Evolutionary conservation across 345 rosid species (phyloP).

Genomic region (Cardamine occulta): DNA sequence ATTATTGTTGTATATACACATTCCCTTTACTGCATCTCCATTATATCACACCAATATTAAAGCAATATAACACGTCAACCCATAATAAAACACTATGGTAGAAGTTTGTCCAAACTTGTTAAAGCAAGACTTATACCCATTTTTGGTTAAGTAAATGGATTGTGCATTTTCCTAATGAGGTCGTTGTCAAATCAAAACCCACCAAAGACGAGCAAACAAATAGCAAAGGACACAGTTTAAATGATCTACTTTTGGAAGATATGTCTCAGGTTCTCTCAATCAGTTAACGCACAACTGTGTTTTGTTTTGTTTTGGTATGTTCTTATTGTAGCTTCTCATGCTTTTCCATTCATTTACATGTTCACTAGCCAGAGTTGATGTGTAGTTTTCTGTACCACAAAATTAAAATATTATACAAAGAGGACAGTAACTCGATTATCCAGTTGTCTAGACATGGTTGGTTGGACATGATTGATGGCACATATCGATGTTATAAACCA

Average conservation of each 20-base stretch:
- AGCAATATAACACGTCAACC: neutral
- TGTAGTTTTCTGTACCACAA: constrained; percentile 35
- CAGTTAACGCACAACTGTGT: constrained; percentile 21
- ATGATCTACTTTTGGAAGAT: constrained; percentile 13
- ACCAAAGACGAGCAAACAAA: constrained; percentile 35
- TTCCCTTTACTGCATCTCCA: constrained; percentile 5
- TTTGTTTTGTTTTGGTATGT: constrained; percentile 27
- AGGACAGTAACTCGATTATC: neutral
- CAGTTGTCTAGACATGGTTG: constrained; percentile 7
- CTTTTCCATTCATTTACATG: constrained; percentile 4
- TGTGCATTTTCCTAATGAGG: constrained; percentile 3
- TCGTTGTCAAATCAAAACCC: constrained; percentile 11
- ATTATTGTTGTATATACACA: constrained; percentile 39
- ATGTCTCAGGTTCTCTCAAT: constrained; percentile 4
- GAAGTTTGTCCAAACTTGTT: constrained; percentile 13
- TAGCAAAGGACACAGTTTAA: constrained; percentile 23
- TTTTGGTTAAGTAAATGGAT: neutral
- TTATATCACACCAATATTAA: neutral
- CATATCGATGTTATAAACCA: neutral
- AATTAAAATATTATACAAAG: neutral
- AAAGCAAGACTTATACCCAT: constrained; percentile 3
- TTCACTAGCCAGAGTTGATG: constrained; percentile 18
- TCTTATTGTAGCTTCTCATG: constrained; percentile 35
- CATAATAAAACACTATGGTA: constrained; percentile 4
- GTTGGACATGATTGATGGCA: neutral